These are phyloP conservation scores for Cordyceps fumosorosea DNA, from an alignment of 2,329 filamentous ascomycete species.

Conservation along the genomic window DNA sequence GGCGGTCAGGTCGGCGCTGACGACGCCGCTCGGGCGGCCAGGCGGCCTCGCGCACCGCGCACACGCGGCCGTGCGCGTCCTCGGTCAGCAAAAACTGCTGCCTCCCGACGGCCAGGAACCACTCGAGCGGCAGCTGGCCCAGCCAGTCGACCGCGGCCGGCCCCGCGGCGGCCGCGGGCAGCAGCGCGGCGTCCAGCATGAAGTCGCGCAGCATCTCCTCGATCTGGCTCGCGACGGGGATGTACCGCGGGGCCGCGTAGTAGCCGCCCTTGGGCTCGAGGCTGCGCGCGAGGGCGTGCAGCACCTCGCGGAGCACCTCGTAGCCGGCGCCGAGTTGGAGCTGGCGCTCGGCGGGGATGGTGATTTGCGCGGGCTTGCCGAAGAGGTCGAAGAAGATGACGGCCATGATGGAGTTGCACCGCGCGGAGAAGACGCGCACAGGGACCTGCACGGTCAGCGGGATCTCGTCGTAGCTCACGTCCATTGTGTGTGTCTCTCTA, in stretches of 20 bases:
- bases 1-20: not conserved
- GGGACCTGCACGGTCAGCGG: not conserved
- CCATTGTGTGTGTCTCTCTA: not conserved
- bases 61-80: not conserved
- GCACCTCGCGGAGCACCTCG: not conserved
- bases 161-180: not conserved
- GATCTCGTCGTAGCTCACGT: not conserved
- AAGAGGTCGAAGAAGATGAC: constrained; percentile 1
- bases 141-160: not conserved
- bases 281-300: not conserved
- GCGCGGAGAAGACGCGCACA: not conserved
- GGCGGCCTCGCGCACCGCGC: no score
- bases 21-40: not conserved
- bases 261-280: not conserved
- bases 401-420: not conserved
- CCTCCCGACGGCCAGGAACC: not conserved
- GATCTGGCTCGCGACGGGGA: not conserved
- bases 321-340: not conserved
- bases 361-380: not conserved
- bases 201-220: not conserved
- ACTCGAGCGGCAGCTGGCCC: not conserved
- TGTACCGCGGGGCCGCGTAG: not conserved
- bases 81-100: not conserved
- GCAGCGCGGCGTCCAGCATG: not conserved
- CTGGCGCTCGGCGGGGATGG: not conserved